A percentile compares a stretch with the other conserved stretches of the same genome.
phyloP scores from a whole-genome alignment of 2,329 filamentous ascomycete genomes.

The Penicillium vulpinum region DNA sequence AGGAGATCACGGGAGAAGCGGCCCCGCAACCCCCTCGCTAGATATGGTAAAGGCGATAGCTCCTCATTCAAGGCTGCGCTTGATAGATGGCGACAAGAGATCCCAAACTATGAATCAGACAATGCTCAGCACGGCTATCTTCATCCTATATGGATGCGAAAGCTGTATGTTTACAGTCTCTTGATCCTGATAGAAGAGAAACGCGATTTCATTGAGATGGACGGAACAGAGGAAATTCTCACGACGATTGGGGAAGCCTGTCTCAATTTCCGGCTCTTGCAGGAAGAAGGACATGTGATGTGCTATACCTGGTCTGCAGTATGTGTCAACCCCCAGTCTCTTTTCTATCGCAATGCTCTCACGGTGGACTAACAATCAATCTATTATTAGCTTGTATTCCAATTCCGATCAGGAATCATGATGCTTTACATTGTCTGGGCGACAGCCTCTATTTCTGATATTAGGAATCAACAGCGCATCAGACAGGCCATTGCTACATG shows the following conservation, averaged over 20 bases:
- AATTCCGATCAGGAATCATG: slow-evolving; percentile 29
- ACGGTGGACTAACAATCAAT: background rate
- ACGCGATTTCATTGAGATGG: slow-evolving; percentile 22
- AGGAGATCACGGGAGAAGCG: slow-evolving; percentile 20
- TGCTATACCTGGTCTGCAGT: slow-evolving; percentile 34
- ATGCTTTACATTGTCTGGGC: slow-evolving; percentile 30
- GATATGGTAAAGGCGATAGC: slow-evolving; percentile 10
- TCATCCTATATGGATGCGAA: slow-evolving; percentile 30
- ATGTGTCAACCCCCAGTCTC: background rate
- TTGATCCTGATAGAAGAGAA: slow-evolving; percentile 31
- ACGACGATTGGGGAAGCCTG: slow-evolving; percentile 29
- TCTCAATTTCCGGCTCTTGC: slow-evolving; percentile 26
- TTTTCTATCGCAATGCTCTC: background rate
- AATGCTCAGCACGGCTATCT: slow-evolving; percentile 25
- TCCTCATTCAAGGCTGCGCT: slow-evolving; percentile 26
- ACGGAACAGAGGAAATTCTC: slow-evolving; percentile 27
- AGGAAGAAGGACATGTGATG: slow-evolving; percentile 31
- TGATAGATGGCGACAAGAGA: slow-evolving; percentile 30
- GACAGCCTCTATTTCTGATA: slow-evolving; percentile 12
- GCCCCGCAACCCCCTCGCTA: slow-evolving; percentile 9
- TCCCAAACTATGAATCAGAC: slow-evolving; percentile 27
- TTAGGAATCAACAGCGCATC: slow-evolving; percentile 1
- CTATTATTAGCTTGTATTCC: slow-evolving; percentile 26
- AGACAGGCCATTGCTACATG: slow-evolving; percentile 24
- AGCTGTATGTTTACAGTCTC: slow-evolving; percentile 31